phyloP scores from a whole-genome alignment of 495 filamentous ascomycete species.

The Barbatosphaeria neglecta region DNA sequence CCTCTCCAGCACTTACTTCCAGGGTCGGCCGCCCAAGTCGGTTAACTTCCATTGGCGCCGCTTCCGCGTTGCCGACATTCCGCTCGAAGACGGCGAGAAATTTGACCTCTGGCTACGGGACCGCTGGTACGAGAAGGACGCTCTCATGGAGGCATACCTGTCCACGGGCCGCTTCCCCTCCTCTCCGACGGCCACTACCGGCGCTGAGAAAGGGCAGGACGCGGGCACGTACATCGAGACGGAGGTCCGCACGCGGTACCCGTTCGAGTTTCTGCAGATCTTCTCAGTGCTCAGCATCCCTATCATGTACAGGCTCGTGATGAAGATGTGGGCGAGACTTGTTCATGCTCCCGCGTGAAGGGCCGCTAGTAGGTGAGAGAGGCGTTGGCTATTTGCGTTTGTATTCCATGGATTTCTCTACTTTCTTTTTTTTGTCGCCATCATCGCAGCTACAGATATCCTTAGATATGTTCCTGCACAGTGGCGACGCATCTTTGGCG shows the following conservation, averaged over 20 bases:
- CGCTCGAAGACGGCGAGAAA: slow-evolving; percentile 44
- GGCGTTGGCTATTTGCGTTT: no score
- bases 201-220: no score
- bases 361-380: no score
- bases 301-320: background rate
- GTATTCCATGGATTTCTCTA: no score
- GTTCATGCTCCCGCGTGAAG: background rate
- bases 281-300: slow-evolving; percentile 19
- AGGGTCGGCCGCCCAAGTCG: slow-evolving; percentile 67
- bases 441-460: no score
- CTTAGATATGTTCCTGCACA: no score
- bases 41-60: slow-evolving; percentile 81
- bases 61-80: slow-evolving; percentile 55
- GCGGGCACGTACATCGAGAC: slow-evolving; percentile 32
- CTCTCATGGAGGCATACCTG: slow-evolving; percentile 58
- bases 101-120: slow-evolving; percentile 67
- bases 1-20: slow-evolving; percentile 58
- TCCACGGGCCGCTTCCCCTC: slow-evolving; percentile 58
- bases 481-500: no score
- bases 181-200: slow-evolving; percentile 16
- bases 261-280: slow-evolving; percentile 39
- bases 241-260: slow-evolving; percentile 30
- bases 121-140: slow-evolving; percentile 74
- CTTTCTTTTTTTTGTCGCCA: no score
- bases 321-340: background rate